Evolutionary conservation across 2,329 filamentous ascomycete species (phyloP), one percentile per base, ranked within the genome.

Genomic region (Paradendryphiella salina): DNA sequence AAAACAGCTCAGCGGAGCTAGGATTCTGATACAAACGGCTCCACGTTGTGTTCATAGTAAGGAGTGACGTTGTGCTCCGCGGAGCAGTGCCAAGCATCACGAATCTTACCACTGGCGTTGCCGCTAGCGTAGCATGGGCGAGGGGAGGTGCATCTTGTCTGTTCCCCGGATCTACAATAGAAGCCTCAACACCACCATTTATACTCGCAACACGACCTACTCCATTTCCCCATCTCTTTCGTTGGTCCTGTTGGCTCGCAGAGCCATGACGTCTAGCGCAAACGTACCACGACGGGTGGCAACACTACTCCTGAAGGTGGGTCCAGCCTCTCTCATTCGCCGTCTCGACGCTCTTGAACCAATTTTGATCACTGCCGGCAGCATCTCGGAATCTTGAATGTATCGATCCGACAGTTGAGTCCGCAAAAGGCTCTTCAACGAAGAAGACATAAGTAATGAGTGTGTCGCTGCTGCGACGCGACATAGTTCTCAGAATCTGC

Each of bases 341-440:
- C 45, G 56, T 45, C 17, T 46, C 38, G 44, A 46, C 41, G 54
- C 52, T 32, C 52, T 56, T 44, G 58, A 56, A 41, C 47, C 41
- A 42, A 46, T 53, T 46, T 53, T 53, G 48, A 47, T 56, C 47
- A 47, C 55, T 21, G 41, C 57, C 63, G 63, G 64, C 61, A 54
- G 54, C 55, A 64, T 60, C 56, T 66, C 65, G 67, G 63, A 59
- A 54, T 43, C 46, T 52, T 54, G 46, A 45, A 40, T 36, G 43
- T 40, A 48, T 49, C 45, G 42, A 50, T 55, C 51, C 56, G 49
- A 48, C 44, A 44, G 57, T 52, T 52, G 59, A 57, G 60, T 59
- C 66, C 64, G 67, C 51, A 70, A 61, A 71, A 67, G 67, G 68
- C 63, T 68, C 70, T 70, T 71, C 66, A 59, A 31, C 18, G 40